A percentile compares a stretch with the other conserved stretches of the same genome.
These are phyloP conservation scores for Sclerotinia trifoliorum DNA, from an alignment of 2,329 filamentous ascomycete species.

Conservation along the genomic window DNA sequence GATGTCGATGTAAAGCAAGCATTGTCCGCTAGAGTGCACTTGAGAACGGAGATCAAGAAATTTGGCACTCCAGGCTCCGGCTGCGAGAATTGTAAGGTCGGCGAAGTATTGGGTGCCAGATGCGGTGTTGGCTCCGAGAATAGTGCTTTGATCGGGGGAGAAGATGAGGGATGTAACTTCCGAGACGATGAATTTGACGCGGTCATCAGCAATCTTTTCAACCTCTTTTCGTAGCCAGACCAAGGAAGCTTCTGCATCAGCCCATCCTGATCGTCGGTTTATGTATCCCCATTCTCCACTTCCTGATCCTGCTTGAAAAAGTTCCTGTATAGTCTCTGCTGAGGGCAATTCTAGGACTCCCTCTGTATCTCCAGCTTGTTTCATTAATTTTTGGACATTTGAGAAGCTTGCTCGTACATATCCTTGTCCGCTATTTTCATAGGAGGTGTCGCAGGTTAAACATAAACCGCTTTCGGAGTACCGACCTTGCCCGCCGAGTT, in stretches of 20 bases:
- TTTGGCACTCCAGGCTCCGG: constrained; percentile 81
- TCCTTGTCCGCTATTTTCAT: constrained; percentile 39
- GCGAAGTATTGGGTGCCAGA: constrained; percentile 55
- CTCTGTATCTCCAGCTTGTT: constrained; percentile 36
- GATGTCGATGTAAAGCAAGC: constrained; percentile 74
- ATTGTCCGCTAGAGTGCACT: constrained; percentile 78
- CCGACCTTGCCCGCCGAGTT: constrained; percentile 60
- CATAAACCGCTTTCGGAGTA: constrained; percentile 71
- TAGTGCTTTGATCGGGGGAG: constrained; percentile 35
- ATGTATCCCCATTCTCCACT: constrained; percentile 68
- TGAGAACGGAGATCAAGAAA: constrained; percentile 76
- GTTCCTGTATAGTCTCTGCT: constrained; percentile 46
- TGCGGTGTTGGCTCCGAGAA: constrained; percentile 58
- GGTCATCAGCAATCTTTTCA: constrained; percentile 32
- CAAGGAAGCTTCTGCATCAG: constrained; percentile 71
- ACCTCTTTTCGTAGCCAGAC: constrained; percentile 50
- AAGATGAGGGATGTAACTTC: constrained; percentile 35
- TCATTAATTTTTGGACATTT: constrained; percentile 52
- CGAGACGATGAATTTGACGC: constrained; percentile 54
- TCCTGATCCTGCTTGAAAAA: constrained; percentile 49
- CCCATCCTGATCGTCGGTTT: constrained; percentile 76
- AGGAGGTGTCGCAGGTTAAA: constrained; percentile 55
- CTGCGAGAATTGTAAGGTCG: constrained; percentile 75
- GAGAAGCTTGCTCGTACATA: constrained; percentile 61
- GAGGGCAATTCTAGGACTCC: constrained; percentile 45